Evolutionary conservation across 768 basidiomycete species (phyloP), one percentile per base, ranked within the genome.

Genomic region (Tricholoma furcatifolium): DNA sequence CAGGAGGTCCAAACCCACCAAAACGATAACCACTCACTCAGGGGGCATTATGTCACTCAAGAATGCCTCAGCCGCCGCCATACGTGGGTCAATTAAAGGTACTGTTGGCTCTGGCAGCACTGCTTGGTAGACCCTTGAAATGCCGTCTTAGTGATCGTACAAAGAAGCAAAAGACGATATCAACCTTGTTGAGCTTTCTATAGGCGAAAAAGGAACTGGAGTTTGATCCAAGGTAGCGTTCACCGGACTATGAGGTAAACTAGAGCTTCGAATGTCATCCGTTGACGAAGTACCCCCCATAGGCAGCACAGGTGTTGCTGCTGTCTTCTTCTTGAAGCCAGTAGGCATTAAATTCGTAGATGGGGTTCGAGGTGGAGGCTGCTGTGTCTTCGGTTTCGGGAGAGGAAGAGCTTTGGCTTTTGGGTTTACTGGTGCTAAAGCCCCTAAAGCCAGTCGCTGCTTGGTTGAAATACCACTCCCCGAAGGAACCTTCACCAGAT

Each of bases 391-490:
- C n/a, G 50, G 39, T 43, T 62, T 60, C 20, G 56, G 17, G 23
- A 21, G 47, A 12, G 60, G 49, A 20, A 55, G 47, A 23, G 60
- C 21, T 6, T 66, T 47, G 14, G 67, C 65, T 57, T 71, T 81
- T 0, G 79, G 74, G 2, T 56, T 57, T 11, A 64, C 59, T 18
- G 70, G 72, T 8, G 63, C 67, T 20, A 74, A 62, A 12, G 77
- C 74, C 9, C 67, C 70, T 39, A 73, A 70, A 21, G 72, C 69
- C 5, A 83, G 60, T 6, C 79, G 72, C 47, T 80, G 75, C 60
- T 83, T 83, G 1, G 80, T 83, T 32, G 74, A 68, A 24, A 83
- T 70, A 9, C 72, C 70, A 52, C 70, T 74, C 31, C 66, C 67
- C 40, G 60, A 47, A 5, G 64, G 39, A n/a, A 52, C 17, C 15